A percentile compares a stretch with the other conserved stretches of the same genome.
These are phyloP conservation scores for Eucalyptus polyanthemos DNA, from an alignment of 345 rosid species.

Conservation along the genomic window DNA sequence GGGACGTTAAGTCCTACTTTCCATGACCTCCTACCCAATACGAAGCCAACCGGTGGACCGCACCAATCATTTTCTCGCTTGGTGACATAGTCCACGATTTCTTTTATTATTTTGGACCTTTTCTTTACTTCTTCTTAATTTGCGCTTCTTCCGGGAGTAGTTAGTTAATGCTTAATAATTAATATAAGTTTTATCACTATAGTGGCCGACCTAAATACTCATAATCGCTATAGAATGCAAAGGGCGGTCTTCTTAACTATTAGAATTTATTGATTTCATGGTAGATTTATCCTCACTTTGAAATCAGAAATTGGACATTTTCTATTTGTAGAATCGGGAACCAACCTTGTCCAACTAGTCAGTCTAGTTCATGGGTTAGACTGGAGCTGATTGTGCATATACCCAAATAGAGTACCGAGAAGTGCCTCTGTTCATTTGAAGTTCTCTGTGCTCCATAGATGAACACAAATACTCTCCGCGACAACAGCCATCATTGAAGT, in stretches of 20 bases:
- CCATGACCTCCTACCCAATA: not conserved
- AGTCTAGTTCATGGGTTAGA: fast-evolving
- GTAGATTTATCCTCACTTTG: fast-evolving
- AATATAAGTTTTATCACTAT: not conserved
- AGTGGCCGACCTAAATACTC: not conserved
- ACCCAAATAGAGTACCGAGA: not conserved
- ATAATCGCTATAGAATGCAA: not conserved
- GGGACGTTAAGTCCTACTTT: not conserved
- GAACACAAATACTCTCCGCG: not conserved
- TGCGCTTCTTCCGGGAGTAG: not conserved
- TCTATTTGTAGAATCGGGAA: fast-evolving
- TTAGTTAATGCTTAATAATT: not conserved
- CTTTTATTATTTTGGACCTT: not conserved
- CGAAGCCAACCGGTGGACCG: not conserved
- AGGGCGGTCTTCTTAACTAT: not conserved
- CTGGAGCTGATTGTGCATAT: not conserved
- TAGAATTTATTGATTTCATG: fast-evolving
- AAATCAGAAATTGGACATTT: fast-evolving
- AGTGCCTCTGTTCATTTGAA: not conserved
- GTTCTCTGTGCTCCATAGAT: not conserved
- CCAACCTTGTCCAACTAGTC: fast-evolving
- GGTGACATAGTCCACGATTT: not conserved
- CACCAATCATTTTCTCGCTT: not conserved
- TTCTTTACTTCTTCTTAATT: not conserved
- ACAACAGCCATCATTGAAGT: not conserved